Evolutionary conservation across 2,329 filamentous ascomycete species (phyloP), one percentile per base, ranked within the genome.

Genomic region (Chaetomium globosum): DNA sequence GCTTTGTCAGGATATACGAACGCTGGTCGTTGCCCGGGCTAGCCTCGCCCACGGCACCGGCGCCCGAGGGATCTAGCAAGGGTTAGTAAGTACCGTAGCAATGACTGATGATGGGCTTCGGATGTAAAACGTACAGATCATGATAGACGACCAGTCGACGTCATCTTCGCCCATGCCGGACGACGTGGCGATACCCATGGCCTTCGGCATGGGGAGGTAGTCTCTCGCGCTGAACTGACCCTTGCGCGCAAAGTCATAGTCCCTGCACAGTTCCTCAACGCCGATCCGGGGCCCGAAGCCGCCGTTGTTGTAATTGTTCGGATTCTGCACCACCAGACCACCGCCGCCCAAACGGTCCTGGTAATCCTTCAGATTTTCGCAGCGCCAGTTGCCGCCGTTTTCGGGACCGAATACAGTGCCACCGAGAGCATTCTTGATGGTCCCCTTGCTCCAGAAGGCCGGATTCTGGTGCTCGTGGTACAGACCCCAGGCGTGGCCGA

Each of bases 401-500:
- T 60, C 46, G 30, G 58, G 58, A 4, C 58, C 58, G 13, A 60
- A 60, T 21, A 60, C 58, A n/a, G 48, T 36, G 1, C 58, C 58
- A 30, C 58, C 58, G 4, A 48, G 56, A 8, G 30, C 46, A 26
- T 52, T 52, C 13, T 21, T 26, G n/a, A 52, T 19, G 31, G 46
- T 60, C 23, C 30, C 46, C n/a, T 26, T 21, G 58, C 46, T 60
- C 48, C 58, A 60, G 13, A 60, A 52, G 2, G 58, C 58, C 48
- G 58, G 58, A 31, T 60, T 60, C 46, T 60, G 58, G 30, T 60
- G 58, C 46, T 60, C 58, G 58, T 60, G 58, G 33, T 60, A 52
- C 30, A 60, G 21, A 16, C 58, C 58, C 58, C 58, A 60, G 58
- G 58, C 58, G 46, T 60, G 58, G 16, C 58, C 58, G 8, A 60